phyloP scores from a whole-genome alignment of 306 rosid species.

The Acacia melanoxylon region DNA sequence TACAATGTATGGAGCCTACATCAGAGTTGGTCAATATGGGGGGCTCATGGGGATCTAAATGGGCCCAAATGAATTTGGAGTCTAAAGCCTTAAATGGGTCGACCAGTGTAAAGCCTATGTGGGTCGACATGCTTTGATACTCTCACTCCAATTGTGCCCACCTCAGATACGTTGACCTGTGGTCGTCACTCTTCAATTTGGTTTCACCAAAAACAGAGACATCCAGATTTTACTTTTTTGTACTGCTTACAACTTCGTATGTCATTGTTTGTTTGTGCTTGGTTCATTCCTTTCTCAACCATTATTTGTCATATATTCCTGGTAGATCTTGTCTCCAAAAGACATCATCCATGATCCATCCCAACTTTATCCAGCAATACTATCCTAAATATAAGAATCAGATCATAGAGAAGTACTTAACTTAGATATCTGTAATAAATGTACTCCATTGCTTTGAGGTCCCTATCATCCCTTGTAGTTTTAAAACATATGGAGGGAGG shows the following conservation, averaged over 20 bases:
- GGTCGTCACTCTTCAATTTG: background rate
- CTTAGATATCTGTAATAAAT: too few relatives aligned
- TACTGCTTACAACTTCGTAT: background rate
- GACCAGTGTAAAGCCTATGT: background rate
- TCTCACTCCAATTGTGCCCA: background rate
- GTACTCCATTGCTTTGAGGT: too few relatives aligned
- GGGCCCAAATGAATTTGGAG: background rate
- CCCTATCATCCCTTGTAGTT: fast-evolving
- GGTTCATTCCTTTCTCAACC: background rate
- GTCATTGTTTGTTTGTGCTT: background rate
- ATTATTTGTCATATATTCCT: background rate
- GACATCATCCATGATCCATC: background rate
- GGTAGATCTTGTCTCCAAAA: background rate
- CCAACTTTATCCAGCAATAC: background rate
- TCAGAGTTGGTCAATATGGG: background rate
- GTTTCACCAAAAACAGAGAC: background rate
- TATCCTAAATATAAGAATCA: too few relatives aligned
- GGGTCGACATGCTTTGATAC: background rate
- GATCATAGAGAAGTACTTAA: too few relatives aligned
- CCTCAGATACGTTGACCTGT: background rate
- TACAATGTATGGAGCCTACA: background rate
- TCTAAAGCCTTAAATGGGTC: background rate
- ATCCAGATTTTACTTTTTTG: background rate
- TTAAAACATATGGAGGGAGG: too few relatives aligned
- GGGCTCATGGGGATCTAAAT: background rate